Evolutionary conservation across 2,329 filamentous ascomycete genomes (phyloP), one percentile per base, ranked within the genome.

Genomic region (Fusarium begoniae): DNA sequence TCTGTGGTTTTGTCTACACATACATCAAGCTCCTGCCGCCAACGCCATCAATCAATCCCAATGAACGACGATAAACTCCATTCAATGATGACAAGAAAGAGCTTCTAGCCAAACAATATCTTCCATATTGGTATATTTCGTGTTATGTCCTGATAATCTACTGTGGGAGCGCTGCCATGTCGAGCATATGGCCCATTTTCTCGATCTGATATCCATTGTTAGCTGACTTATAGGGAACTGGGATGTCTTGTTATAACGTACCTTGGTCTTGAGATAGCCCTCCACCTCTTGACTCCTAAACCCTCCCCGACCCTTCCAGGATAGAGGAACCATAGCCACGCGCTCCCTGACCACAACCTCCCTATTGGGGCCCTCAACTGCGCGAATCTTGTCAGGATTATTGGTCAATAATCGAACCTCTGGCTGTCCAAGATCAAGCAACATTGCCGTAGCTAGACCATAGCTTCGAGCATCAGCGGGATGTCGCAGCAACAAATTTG

Each of bases 391-490:
- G 78, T 99, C 96, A 0, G 96, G 96, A 79, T 99, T 99, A 82
- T 99, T 99, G 15, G 96, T 99, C 77, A 99, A 84, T 57, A 99
- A 84, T 41, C 94, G 88, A 60, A 98, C 91, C 35, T 95, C 93
- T 18, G 85, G 82, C 76, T 97, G 88, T 0, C 94, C 95, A 37
- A 99, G 85, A 83, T 99, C 96, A 69, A 91, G 87, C 61, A 99
- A 86, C 88, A 99, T 98, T 1, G 96, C 95, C 3, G 96, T 99
- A 5, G 96, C 96, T n/a, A 99, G 85, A 4, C 96, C 96, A 79
- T 99, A 99, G 77, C 94, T 98, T 61, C 96, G 87, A 28, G 96
- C 96, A 82, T 99, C 96, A 3, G 96, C 96, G 0, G 96, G 96
- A 82, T 99, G 96, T 50, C 96, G 88, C 47, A 99, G 86, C 30